A percentile compares a stretch with the other conserved stretches of the same genome.
Conservation (phyloP, 495 filamentous ascomycete species). For the Pyrenopolyporus hunteri region DNA sequence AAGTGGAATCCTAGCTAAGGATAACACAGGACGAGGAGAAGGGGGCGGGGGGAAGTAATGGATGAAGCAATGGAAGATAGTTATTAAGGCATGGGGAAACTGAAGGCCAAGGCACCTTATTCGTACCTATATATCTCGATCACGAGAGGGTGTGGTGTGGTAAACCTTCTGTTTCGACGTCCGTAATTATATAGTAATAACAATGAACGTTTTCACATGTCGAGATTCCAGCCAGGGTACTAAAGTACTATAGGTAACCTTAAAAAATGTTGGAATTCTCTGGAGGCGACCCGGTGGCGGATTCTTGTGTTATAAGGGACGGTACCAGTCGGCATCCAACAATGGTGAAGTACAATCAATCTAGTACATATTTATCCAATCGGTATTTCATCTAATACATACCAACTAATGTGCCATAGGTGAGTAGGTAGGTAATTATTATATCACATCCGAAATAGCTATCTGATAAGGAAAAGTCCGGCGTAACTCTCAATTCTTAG, state of each 20-base stretch:
- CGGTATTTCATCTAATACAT: no score
- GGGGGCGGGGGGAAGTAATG: no score
- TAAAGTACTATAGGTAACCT: not conserved
- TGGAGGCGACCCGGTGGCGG: not conserved
- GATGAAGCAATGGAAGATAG: not conserved
- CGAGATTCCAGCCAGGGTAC: slow-evolving; percentile 1
- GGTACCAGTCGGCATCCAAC: no score
- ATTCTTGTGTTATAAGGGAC: no score
- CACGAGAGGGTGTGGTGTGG: slow-evolving; percentile 20
- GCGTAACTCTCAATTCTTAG: not conserved
- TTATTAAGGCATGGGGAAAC: slow-evolving; percentile 21
- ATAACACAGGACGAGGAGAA: slow-evolving; percentile 21
- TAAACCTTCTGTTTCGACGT: slow-evolving; percentile 21
- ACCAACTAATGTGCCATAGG: no score
- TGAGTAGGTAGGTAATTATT: no score
- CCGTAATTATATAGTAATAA: not conserved
- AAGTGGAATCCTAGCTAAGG: slow-evolving; percentile 3
- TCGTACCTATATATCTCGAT: slow-evolving; percentile 1
- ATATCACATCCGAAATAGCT: no score
- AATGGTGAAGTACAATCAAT: no score
- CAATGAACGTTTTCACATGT: slow-evolving; percentile 24
- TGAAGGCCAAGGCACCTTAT: slow-evolving; percentile 32
- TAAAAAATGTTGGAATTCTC: no score
- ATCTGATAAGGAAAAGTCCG: slow-evolving; percentile 4
- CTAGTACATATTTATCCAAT: no score